Evolutionary conservation across 1,284 basidiomycete genomes (phyloP), one percentile per base, ranked within the genome.

Genomic region (Boletus holoroseus): DNA sequence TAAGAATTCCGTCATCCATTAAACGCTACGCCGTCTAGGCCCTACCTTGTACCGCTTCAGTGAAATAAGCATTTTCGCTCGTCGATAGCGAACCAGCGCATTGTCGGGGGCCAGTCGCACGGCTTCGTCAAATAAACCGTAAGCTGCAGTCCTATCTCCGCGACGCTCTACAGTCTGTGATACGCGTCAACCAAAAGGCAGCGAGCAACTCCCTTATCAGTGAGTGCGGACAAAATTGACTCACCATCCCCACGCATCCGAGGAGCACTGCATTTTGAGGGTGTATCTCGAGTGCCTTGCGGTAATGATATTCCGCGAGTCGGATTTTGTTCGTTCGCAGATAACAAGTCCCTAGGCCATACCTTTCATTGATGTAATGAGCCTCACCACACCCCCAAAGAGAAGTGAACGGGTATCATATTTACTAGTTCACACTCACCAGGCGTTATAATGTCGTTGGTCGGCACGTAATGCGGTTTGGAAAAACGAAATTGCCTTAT

Each of bases 341-440:
- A 75, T 95, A 97, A 65, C 92, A 94, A 44, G 89, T 88, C 49
- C 94, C 94, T 59, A 97, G 76, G n/a, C 94, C 94, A 71, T 96
- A 97, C 92, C 91, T 94, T 67, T 46, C 48, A 34, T 57, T 34
- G 47, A 50, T 55, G 51, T 63, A 64, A 62, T 65, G 38, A 68
- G 53, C 72, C 34, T 51, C 50, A n/a, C 50, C 37, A 43, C 39
- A 20, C n/a, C 43, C 42, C 18, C 43, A 40, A 42, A 41, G 16
- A 13, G 15, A 38, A 37, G 27, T 11, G 34, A 12, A 32, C 28
- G 9, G 46, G 44, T 43, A 28, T 43, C 11, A 5, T 43, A 34
- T 59, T 39, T n/a, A 44, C 31, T 36, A 43, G 35, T 55, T 50
- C 30, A 36, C 40, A 70, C 78, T 67, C 69, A 94, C 93, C 94